Percentiles rank a stretch among this genome's conserved stretches.
phyloP scores from a whole-genome alignment of 768 basidiomycete species.

The Phanerodontia chrysosporium region DNA sequence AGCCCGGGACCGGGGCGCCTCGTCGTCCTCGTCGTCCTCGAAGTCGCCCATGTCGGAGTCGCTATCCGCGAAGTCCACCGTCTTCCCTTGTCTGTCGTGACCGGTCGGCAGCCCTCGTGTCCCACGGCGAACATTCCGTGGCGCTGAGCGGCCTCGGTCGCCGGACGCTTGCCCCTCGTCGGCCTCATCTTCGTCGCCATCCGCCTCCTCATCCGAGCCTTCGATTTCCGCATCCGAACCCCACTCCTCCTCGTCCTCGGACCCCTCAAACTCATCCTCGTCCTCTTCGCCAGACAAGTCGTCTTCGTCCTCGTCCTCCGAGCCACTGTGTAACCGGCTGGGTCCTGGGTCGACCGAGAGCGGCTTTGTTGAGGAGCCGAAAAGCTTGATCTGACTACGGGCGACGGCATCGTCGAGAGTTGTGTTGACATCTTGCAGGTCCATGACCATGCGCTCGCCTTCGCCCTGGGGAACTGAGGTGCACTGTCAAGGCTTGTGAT shows the following conservation, averaged over 20 bases:
- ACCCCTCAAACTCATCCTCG: slow-evolving; percentile 22
- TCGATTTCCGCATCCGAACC: not conserved
- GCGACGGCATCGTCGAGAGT: slow-evolving; percentile 85
- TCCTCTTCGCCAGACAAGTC: slow-evolving; percentile 30
- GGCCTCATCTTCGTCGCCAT: slow-evolving; percentile 25
- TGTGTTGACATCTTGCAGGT: slow-evolving; percentile 78
- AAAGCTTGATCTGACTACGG: slow-evolving; percentile 75
- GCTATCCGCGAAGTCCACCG: slow-evolving; percentile 69
- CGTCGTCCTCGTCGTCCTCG: slow-evolving; percentile 42
- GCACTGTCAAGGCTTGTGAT: too few relatives aligned
- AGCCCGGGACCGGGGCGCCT: slow-evolving; percentile 5
- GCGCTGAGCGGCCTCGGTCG: slow-evolving; percentile 48
- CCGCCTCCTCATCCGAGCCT: slow-evolving; percentile 24
- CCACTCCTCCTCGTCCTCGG: slow-evolving; percentile 10
- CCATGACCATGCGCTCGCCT: slow-evolving; percentile 97
- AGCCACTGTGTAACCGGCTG: slow-evolving; percentile 13
- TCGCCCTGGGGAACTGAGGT: slow-evolving; percentile 85
- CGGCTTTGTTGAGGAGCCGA: slow-evolving; percentile 75
- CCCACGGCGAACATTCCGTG: slow-evolving; percentile 37
- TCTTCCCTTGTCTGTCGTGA: slow-evolving; percentile 33
- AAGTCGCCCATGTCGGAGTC: slow-evolving; percentile 60
- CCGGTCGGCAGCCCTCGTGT: slow-evolving; percentile 34
- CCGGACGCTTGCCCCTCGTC: slow-evolving; percentile 12
- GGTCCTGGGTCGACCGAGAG: slow-evolving; percentile 42
- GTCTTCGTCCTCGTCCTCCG: slow-evolving; percentile 29